A percentile compares a stretch with the other conserved stretches of the same genome.
These are phyloP conservation scores for Magnusiomyces starmeri DNA, from an alignment of 1,139 yeast genomes.

Conservation along the genomic window DNA sequence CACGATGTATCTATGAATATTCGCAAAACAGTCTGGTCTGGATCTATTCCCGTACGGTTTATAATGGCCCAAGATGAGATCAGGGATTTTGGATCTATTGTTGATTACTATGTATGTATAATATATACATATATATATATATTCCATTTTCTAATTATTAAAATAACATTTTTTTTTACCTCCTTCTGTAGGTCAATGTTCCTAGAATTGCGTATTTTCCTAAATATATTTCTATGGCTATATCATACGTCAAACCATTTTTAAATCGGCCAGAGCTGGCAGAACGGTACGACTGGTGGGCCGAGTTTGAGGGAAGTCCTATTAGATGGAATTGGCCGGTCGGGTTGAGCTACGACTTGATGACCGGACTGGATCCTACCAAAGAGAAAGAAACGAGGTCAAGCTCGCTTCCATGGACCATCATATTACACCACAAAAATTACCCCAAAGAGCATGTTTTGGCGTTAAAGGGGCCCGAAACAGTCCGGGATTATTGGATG, in stretches of 20 bases:
- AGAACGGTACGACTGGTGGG: conserved; percentile 6
- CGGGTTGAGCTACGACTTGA: conserved; percentile 59
- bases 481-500: conserved; percentile 50
- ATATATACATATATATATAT: not conserved
- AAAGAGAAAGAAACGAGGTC: conserved; percentile 13
- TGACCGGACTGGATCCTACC: conserved; percentile 37
- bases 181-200: not conserved
- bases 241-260: not conserved
- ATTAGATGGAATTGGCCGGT: conserved; percentile 49
- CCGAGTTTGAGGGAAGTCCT: conserved; percentile 1
- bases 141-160: too few relatives aligned
- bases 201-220: conserved; percentile 5
- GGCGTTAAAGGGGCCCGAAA: conserved; percentile 35
- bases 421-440: conserved; percentile 36
- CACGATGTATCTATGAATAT: not conserved
- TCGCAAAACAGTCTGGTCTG: conserved; percentile 1
- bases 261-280: conserved; percentile 2
- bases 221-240: not conserved
- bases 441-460: conserved; percentile 51
- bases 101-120: not conserved
- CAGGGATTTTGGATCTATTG: not conserved
- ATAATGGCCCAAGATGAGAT: not conserved
- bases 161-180: too few relatives aligned
- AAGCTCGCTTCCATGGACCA: conserved; percentile 10
- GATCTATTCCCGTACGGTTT: conserved; percentile 1